Percentiles rank a stretch among this genome's conserved stretches.
phyloP scores from a whole-genome alignment of 2,329 filamentous ascomycete species.

The Aspergillus sp. region DNA sequence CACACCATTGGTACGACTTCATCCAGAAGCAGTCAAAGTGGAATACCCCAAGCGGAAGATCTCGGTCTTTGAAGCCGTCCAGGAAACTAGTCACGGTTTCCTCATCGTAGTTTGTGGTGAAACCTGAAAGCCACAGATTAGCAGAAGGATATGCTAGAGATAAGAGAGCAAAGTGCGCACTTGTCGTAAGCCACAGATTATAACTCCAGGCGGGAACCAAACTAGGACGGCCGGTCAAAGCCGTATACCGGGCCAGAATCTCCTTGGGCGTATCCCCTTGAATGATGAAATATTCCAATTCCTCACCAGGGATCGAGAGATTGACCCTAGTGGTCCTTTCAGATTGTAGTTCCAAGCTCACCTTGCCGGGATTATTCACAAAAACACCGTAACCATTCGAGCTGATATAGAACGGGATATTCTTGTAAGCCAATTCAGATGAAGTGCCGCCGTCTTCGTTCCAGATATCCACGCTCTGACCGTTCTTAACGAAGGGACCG shows the following conservation, averaged over 20 bases:
- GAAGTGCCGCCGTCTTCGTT: constrained; percentile 54
- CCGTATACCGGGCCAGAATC: constrained; percentile 65
- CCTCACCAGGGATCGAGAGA: constrained; percentile 66
- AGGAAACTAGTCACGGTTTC: constrained; percentile 65
- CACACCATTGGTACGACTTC: constrained; percentile 72
- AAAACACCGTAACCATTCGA: constrained; percentile 76
- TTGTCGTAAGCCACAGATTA: constrained; percentile 72
- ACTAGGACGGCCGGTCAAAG: constrained; percentile 65
- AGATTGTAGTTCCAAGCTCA: constrained; percentile 72
- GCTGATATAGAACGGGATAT: constrained; percentile 43
- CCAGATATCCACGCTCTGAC: constrained; percentile 67
- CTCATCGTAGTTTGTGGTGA: constrained; percentile 73
- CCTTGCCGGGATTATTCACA: constrained; percentile 67
- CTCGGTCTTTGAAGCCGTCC: constrained; percentile 65
- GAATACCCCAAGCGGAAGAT: constrained; percentile 69
- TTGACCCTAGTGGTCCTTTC: constrained; percentile 72
- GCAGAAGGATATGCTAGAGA: neutral
- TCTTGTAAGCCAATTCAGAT: constrained; percentile 43
- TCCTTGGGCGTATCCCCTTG: constrained; percentile 72
- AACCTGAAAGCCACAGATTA: constrained; percentile 44
- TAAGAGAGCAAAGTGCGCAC: constrained; percentile 13
- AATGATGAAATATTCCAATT: constrained; percentile 72
- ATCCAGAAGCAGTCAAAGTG: constrained; percentile 81
- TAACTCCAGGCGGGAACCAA: constrained; percentile 72
- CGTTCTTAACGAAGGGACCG: constrained; percentile 73